Evolutionary conservation across 2,329 filamentous ascomycete genomes (phyloP).

Genomic region (Cladophialophora yegresii): DNA sequence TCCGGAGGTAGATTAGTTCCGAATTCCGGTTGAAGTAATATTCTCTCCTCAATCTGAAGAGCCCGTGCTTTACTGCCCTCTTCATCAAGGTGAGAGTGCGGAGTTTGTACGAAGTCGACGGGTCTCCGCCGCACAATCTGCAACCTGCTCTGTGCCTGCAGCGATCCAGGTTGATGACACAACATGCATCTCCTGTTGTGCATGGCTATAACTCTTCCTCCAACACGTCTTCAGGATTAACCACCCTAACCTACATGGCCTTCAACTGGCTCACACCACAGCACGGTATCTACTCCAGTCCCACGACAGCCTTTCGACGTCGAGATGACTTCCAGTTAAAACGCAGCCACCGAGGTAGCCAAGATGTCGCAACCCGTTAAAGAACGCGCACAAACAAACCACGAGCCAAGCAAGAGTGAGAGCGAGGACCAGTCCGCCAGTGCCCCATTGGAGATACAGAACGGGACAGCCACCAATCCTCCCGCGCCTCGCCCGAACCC

Average conservation of each 20-base stretch:
- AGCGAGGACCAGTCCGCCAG: neutral
- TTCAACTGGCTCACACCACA: neutral
- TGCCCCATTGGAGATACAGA: neutral
- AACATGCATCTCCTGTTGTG: neutral
- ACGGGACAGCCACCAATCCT: neutral
- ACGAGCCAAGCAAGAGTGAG: neutral
- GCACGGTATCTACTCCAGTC: neutral
- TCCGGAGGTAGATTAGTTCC: neutral
- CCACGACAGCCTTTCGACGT: neutral
- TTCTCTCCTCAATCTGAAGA: too few relatives aligned
- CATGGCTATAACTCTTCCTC: neutral
- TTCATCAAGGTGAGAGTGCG: neutral
- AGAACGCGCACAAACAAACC: constrained; percentile 2
- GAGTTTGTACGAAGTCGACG: neutral
- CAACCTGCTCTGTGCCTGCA: too few relatives aligned
- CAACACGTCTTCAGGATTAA: neutral
- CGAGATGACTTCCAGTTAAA: neutral
- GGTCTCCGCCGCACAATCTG: neutral
- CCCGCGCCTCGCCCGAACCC: constrained; percentile 38
- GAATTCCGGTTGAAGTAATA: neutral
- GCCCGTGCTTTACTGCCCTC: too few relatives aligned
- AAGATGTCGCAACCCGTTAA: constrained; percentile 11
- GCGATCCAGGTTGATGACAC: neutral
- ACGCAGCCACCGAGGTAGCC: neutral
- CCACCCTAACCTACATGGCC: neutral